phyloP scores from a whole-genome alignment of 805 yeast genomes.

The Wickerhamomyces sydowiorum region DNA sequence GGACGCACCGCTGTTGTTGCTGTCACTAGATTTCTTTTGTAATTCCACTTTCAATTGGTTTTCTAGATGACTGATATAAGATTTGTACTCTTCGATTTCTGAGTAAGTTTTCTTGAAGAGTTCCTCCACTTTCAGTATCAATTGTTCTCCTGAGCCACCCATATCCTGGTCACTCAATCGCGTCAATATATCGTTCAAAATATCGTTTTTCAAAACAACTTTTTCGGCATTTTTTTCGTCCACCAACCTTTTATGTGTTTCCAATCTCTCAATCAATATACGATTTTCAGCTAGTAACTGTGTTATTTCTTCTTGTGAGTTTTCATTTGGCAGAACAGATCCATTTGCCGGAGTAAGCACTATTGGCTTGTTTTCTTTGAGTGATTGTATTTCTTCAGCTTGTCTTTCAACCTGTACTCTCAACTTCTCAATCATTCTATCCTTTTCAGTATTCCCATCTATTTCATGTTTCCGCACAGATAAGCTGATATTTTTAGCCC shows the following conservation, averaged over 20 bases:
- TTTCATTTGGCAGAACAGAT: conserved; percentile 5
- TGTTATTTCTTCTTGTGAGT: conserved; percentile 27
- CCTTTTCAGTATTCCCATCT: conserved; percentile 34
- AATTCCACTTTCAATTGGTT: conserved; percentile 33
- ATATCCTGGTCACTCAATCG: conserved; percentile 27
- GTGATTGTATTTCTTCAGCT: conserved; percentile 41
- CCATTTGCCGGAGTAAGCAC: neutral
- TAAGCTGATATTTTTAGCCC: conserved; percentile 82
- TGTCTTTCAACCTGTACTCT: conserved; percentile 57
- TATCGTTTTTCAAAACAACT: conserved; percentile 51
- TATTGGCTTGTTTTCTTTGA: conserved; percentile 20
- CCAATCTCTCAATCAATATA: conserved; percentile 59
- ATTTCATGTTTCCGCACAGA: conserved; percentile 51
- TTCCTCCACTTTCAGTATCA: conserved; percentile 41
- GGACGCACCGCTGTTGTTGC: neutral
- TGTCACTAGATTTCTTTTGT: conserved; percentile 1
- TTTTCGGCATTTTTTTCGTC: conserved; percentile 53
- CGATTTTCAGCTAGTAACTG: conserved; percentile 58
- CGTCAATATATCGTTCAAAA: conserved; percentile 52
- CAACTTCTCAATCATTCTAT: conserved; percentile 50
- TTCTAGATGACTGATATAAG: conserved; percentile 57
- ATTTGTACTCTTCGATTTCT: conserved; percentile 54
- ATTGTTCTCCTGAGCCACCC: conserved; percentile 30
- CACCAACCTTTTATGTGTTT: conserved; percentile 59
- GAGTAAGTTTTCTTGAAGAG: conserved; percentile 38